Percentiles rank a stretch among this genome's conserved stretches.
Evolutionary conservation across 2,329 filamentous ascomycete genomes (phyloP).

Genomic region (Madurella fahalii): DNA sequence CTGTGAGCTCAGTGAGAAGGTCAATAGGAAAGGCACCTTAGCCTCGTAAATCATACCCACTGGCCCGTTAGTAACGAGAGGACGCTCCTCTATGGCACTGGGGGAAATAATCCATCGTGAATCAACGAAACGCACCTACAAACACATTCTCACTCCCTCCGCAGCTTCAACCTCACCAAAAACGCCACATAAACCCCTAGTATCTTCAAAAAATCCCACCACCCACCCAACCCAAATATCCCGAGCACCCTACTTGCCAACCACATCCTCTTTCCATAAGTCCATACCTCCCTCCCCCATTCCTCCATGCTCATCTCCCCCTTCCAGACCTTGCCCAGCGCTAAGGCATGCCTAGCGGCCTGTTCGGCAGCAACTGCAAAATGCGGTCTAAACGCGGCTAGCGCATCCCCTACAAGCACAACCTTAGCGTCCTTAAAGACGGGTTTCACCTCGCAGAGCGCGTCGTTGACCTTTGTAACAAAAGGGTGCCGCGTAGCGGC

Average conservation of each 20-base stretch:
- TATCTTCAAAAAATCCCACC: slow-evolving; percentile 7
- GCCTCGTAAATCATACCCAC: no score
- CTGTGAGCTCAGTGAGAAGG: no score
- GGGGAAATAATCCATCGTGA: no score
- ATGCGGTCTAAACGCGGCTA: slow-evolving; percentile 44
- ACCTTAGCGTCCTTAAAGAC: slow-evolving; percentile 39
- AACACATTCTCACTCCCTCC: background rate
- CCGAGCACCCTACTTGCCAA: slow-evolving; percentile 20
- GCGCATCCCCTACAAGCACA: slow-evolving; percentile 43
- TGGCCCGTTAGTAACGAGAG: no score
- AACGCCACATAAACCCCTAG: slow-evolving; percentile 6
- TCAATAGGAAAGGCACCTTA: no score
- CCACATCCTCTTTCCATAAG: slow-evolving; percentile 11
- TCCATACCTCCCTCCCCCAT: slow-evolving; percentile 31
- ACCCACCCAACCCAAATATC: slow-evolving; percentile 10
- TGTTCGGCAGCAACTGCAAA: slow-evolving; percentile 44
- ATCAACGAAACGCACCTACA: no score
- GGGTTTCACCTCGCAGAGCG: slow-evolving; percentile 32
- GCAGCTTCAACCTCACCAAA: slow-evolving; percentile 1
- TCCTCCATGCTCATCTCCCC: slow-evolving; percentile 33
- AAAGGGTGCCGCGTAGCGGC: slow-evolving; percentile 39
- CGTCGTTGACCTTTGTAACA: slow-evolving; percentile 43
- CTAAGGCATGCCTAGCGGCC: slow-evolving; percentile 41
- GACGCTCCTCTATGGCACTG: no score
- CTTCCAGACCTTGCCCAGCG: slow-evolving; percentile 36